These are phyloP conservation scores for Tritrichomonas musculus DNA, from an alignment of 208 protist genomes.

Conservation along the genomic window DNA sequence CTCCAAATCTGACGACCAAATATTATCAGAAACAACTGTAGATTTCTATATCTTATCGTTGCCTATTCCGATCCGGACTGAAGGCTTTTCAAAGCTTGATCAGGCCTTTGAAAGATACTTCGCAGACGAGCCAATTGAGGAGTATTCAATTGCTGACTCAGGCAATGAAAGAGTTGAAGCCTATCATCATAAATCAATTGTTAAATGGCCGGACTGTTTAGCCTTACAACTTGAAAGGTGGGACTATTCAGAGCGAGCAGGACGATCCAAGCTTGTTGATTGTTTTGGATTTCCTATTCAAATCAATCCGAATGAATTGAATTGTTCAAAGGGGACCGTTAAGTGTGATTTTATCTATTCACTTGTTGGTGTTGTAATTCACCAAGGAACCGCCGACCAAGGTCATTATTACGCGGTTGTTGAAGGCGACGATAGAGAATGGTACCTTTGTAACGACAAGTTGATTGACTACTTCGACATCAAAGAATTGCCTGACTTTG, in stretches of 20 bases:
- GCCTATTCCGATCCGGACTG: neutral
- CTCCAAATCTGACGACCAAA: neutral
- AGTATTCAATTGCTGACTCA: neutral
- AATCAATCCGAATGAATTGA: neutral
- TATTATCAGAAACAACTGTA: neutral
- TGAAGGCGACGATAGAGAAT: neutral
- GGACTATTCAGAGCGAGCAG: neutral
- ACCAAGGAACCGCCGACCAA: neutral
- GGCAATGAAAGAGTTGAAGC: neutral
- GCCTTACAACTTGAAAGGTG: neutral
- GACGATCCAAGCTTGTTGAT: neutral
- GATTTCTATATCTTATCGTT: neutral
- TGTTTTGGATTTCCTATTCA: neutral
- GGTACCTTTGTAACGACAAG: neutral
- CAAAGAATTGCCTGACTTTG: neutral
- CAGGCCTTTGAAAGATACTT: neutral
- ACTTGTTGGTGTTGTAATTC: neutral
- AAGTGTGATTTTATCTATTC: neutral
- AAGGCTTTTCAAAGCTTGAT: neutral
- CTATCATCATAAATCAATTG: neutral
- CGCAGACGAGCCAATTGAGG: neutral
- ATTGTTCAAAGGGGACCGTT: neutral
- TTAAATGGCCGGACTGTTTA: neutral
- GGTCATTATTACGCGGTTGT: neutral
- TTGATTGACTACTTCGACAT: neutral